Percentiles rank a stretch among this genome's conserved stretches.
phyloP scores from a whole-genome alignment of 192 early-diverging fungal species.

The Dispira simplex region DNA sequence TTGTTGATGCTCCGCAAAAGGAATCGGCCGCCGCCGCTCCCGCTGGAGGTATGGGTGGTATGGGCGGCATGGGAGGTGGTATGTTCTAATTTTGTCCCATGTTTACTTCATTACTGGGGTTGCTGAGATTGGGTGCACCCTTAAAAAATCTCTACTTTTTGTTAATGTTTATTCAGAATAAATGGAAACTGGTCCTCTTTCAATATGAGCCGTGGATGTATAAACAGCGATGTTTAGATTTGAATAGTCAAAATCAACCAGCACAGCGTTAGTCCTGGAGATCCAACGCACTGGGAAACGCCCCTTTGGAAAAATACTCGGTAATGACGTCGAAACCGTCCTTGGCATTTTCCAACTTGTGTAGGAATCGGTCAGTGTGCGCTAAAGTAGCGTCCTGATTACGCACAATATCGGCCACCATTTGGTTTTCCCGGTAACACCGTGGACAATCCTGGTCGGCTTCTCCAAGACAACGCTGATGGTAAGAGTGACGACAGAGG shows the following conservation, averaged over 20 bases:
- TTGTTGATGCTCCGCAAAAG: conserved; percentile 87
- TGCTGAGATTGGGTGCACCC: no score
- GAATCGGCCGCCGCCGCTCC: conserved; percentile 25
- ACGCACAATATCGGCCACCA: conserved; percentile 62
- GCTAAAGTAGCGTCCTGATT: conserved; percentile 61
- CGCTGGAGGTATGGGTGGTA: conserved; percentile 34
- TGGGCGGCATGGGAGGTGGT: conserved; percentile 52
- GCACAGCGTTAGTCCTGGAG: no score
- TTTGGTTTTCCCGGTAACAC: conserved; percentile 71
- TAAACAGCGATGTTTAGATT: no score
- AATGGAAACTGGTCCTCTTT: no score
- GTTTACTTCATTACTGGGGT: no score
- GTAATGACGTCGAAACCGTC: conserved; percentile 83
- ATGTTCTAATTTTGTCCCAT: conserved; percentile 3
- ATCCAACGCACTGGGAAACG: conserved; percentile 23
- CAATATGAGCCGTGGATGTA: no score
- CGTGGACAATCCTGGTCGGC: conserved; percentile 38
- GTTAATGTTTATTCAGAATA: no score
- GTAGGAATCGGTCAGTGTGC: conserved; percentile 66
- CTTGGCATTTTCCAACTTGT: conserved; percentile 60
- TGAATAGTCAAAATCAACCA: no score
- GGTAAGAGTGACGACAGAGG: conserved; percentile 89
- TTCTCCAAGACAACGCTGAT: conserved; percentile 65
- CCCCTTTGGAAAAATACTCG: conserved; percentile 81
- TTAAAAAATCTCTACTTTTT: no score